phyloP scores from a whole-genome alignment of 352 stramenopile genomes.

The Pythium guiyangense region DNA sequence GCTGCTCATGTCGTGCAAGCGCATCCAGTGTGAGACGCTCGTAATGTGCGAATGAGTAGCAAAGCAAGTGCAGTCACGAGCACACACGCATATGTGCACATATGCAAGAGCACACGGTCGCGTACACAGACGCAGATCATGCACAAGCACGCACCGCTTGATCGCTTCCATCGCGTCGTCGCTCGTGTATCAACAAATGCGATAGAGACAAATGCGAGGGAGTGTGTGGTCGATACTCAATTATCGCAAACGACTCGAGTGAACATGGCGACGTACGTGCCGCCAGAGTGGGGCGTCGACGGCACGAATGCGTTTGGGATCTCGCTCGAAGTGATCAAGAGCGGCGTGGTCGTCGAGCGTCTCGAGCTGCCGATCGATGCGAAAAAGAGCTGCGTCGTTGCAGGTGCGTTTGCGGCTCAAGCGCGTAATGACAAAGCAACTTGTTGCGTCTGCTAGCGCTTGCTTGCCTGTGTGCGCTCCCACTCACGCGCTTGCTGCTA shows the following conservation, averaged over 20 bases:
- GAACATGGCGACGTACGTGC: conserved; percentile 29
- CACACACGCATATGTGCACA: no score
- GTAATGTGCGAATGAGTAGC: no score
- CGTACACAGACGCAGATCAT: background rate
- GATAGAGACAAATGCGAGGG: no score
- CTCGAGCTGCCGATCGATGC: conserved; percentile 27
- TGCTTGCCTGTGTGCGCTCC: background rate
- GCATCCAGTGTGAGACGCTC: no score
- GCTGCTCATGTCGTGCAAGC: no score
- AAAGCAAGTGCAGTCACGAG: no score
- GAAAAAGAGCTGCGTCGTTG: conserved; percentile 40
- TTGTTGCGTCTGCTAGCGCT: background rate
- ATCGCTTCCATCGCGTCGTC: background rate
- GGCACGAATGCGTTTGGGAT: conserved; percentile 49
- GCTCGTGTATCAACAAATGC: no score
- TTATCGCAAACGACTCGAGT: no score
- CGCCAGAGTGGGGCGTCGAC: conserved; percentile 40
- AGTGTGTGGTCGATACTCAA: no score
- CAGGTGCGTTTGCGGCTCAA: conserved; percentile 5
- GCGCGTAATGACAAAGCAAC: background rate
- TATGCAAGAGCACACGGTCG: background rate
- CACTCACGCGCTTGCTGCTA: background rate
- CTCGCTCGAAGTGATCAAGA: conserved; percentile 71
- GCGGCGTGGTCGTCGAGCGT: conserved; percentile 45
- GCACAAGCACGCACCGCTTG: no score